A percentile compares a stretch with the other conserved stretches of the same genome.
Conservation (phyloP, 2,329 filamentous ascomycete species). For the Sphaerulina populicola region DNA sequence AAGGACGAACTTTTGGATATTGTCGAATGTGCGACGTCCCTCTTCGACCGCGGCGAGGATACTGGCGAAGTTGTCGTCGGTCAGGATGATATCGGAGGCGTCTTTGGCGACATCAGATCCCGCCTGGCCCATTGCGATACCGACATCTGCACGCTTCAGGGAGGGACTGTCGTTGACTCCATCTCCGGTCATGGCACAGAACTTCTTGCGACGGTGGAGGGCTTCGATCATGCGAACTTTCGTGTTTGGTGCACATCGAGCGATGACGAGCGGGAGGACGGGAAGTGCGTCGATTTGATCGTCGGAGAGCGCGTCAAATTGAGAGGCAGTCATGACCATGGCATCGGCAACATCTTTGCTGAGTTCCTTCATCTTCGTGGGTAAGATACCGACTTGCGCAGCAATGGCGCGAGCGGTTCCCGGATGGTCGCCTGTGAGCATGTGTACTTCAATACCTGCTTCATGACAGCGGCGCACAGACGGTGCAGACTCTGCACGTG, state of each 20-base stretch:
- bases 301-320: constrained; percentile 57
- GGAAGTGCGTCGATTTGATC: constrained; percentile 65
- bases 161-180: constrained; percentile 82
- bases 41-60: constrained; percentile 78
- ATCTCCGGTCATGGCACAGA: constrained; percentile 82
- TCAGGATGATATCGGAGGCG: constrained; percentile 73
- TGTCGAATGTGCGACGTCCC: constrained; percentile 77
- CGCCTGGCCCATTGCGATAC: constrained; percentile 79
- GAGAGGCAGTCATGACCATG: constrained; percentile 61
- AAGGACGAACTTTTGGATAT: constrained; percentile 80
- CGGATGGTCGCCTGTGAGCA: constrained; percentile 77
- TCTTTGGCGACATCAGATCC: constrained; percentile 81
- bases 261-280: constrained; percentile 70
- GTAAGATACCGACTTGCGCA: constrained; percentile 68
- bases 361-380: constrained; percentile 50
- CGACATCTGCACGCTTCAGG: constrained; percentile 71
- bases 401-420: constrained; percentile 73
- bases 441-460: constrained; percentile 71
- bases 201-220: constrained; percentile 64
- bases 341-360: constrained; percentile 56
- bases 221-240: constrained; percentile 90
- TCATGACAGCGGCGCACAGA: constrained; percentile 62
- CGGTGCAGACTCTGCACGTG: constrained; percentile 67
- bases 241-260: constrained; percentile 74
- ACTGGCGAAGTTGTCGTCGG: constrained; percentile 80